phyloP scores from a whole-genome alignment of 768 basidiomycete species.

The Termitomyces sp. region DNA sequence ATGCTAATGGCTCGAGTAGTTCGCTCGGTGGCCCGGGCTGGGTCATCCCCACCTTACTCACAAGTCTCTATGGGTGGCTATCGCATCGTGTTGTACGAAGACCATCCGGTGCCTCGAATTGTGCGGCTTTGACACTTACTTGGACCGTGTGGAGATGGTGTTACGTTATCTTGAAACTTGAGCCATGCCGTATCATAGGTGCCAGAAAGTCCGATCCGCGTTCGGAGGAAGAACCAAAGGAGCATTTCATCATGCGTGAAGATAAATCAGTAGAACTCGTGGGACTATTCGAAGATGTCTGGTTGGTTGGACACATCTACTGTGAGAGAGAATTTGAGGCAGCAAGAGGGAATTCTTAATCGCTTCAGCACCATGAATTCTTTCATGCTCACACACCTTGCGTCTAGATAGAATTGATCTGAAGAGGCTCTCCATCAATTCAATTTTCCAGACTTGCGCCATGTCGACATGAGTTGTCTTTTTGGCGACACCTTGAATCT shows the following conservation, averaged over 20 bases:
- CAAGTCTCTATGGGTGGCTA: neutral
- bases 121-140: neutral
- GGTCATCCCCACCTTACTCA: neutral
- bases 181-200: neutral
- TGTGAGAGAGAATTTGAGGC: neutral
- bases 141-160: conserved; percentile 1
- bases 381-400: conserved; percentile 1
- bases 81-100: neutral
- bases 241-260: neutral
- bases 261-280: neutral
- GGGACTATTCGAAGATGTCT: neutral
- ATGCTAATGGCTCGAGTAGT: neutral
- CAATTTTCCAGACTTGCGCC: neutral
- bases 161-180: conserved; percentile 3
- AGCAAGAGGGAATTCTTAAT: neutral
- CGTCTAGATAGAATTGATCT: neutral
- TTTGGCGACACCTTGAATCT: neutral
- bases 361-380: neutral
- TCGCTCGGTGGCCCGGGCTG: neutral
- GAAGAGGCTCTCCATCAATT: neutral
- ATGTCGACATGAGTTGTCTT: neutral
- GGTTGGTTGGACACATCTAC: neutral
- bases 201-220: neutral
- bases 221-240: neutral
- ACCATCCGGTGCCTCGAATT: neutral